phyloP scores from a whole-genome alignment of 257 asterid species.

The Orobanche coerulescens region DNA sequence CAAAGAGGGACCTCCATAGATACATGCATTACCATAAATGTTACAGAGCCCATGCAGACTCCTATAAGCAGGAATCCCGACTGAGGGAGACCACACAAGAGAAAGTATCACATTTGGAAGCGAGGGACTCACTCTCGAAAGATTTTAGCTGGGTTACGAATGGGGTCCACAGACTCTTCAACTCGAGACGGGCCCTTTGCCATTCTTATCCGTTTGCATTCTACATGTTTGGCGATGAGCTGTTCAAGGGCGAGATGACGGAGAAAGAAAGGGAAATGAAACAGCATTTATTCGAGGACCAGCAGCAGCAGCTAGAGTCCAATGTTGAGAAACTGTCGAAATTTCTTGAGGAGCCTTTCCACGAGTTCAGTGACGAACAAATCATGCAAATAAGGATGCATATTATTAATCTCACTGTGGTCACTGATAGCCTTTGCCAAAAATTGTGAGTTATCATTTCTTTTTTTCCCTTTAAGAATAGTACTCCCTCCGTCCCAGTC shows the following conservation, averaged over 20 bases:
- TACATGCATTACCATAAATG: conserved; percentile 91
- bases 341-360: conserved; percentile 76
- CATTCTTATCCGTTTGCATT: conserved; percentile 91
- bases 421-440: conserved; percentile 67
- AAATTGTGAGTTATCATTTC: conserved; percentile 48
- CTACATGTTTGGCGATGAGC: conserved; percentile 90
- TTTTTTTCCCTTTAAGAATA: too few species aligned
- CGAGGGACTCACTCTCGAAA: conserved; percentile 47
- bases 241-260: conserved; percentile 80
- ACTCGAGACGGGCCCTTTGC: conserved; percentile 80
- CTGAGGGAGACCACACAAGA: conserved; percentile 56
- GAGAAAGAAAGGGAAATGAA: conserved; percentile 59
- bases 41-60: conserved; percentile 89
- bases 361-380: conserved; percentile 41
- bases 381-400: conserved; percentile 70
- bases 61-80: conserved; percentile 68
- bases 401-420: conserved; percentile 61
- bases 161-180: conserved; percentile 80
- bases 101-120: conserved; percentile 60
- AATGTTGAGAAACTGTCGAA: conserved; percentile 84
- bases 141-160: conserved; percentile 86
- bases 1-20: conserved; percentile 71
- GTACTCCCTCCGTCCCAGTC: too few species aligned
- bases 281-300: conserved; percentile 89
- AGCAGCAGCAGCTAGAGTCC: conserved; percentile 94